Evolutionary conservation across 352 stramenopile genomes (phyloP).

Genomic region (Pythium aquatile): DNA sequence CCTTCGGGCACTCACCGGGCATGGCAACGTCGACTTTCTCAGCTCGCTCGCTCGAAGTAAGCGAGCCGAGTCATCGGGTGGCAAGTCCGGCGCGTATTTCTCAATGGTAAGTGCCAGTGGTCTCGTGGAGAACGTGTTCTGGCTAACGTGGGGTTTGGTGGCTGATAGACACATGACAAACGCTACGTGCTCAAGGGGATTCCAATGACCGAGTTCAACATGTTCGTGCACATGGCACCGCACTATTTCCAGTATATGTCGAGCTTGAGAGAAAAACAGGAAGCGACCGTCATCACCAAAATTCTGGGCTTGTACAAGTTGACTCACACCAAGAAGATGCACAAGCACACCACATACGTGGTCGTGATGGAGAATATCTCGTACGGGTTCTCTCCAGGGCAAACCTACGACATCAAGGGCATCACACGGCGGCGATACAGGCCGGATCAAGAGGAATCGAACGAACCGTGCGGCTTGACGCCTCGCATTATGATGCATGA

Average conservation of each 20-base stretch:
- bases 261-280: constrained; percentile 51
- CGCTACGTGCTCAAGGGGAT: constrained; percentile 86
- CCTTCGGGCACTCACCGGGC: constrained; percentile 57
- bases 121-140: background rate
- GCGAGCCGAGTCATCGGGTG: constrained; percentile 70
- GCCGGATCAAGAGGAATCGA: constrained; percentile 35
- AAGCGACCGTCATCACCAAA: constrained; percentile 76
- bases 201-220: constrained; percentile 86
- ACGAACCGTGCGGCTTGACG: constrained; percentile 17
- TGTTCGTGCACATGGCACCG: constrained; percentile 88
- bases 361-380: constrained; percentile 88
- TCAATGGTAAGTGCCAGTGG: constrained; percentile 53
- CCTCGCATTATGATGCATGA: constrained; percentile 30
- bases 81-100: constrained; percentile 86
- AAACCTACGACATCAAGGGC: constrained; percentile 89
- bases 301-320: constrained; percentile 85
- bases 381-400: constrained; percentile 69
- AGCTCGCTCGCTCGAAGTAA: constrained; percentile 81
- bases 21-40: constrained; percentile 76
- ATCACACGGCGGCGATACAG: constrained; percentile 72
- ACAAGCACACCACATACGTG: constrained; percentile 80
- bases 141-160: constrained; percentile 12
- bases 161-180: constrained; percentile 71
- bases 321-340: constrained; percentile 49
- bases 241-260: constrained; percentile 88